These are phyloP conservation scores for Gyrodon lividus DNA, from an alignment of 768 basidiomycete species.

Conservation along the genomic window DNA sequence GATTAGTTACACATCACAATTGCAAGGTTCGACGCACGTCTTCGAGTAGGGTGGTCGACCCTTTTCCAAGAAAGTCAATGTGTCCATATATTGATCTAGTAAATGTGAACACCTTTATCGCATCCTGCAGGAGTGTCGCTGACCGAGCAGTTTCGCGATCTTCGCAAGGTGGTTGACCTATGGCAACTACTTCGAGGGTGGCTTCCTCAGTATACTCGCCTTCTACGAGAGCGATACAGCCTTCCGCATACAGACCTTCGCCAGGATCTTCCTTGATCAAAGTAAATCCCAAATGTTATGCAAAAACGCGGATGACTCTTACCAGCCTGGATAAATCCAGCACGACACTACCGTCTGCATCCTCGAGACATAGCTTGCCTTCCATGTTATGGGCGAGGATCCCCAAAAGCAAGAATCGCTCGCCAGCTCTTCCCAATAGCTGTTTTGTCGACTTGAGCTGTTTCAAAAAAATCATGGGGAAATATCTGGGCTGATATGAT, in stretches of 20 bases:
- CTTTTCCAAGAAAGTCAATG: conserved; percentile 95
- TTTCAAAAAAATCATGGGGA: conserved; percentile 16
- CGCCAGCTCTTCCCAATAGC: conserved; percentile 83
- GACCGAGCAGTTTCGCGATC: conserved; percentile 80
- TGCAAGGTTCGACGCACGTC: conserved; percentile 56
- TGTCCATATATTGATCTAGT: conserved; percentile 90
- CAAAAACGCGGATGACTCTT: conserved; percentile 6
- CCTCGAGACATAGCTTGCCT: conserved; percentile 88
- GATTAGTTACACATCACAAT: background rate
- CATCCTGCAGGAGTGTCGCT: conserved; percentile 14
- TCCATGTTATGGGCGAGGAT: conserved; percentile 90
- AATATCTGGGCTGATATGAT: conserved; percentile 9
- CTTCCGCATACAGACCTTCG: conserved; percentile 95
- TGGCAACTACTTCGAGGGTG: conserved; percentile 83
- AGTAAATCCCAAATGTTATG: conserved; percentile 13
- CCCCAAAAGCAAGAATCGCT: conserved; percentile 90
- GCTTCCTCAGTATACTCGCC: conserved; percentile 96
- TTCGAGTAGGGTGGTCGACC: conserved; percentile 84
- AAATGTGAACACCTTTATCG: conserved; percentile 8
- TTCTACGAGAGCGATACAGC: conserved; percentile 91
- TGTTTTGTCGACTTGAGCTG: conserved; percentile 96
- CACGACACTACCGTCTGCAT: conserved; percentile 86
- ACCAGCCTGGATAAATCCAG: conserved; percentile 89
- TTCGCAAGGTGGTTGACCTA: conserved; percentile 98
- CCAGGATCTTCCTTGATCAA: conserved; percentile 74